Evolutionary conservation across 2,329 filamentous ascomycete genomes (phyloP).

Genomic region (Exophiala mesophila): DNA sequence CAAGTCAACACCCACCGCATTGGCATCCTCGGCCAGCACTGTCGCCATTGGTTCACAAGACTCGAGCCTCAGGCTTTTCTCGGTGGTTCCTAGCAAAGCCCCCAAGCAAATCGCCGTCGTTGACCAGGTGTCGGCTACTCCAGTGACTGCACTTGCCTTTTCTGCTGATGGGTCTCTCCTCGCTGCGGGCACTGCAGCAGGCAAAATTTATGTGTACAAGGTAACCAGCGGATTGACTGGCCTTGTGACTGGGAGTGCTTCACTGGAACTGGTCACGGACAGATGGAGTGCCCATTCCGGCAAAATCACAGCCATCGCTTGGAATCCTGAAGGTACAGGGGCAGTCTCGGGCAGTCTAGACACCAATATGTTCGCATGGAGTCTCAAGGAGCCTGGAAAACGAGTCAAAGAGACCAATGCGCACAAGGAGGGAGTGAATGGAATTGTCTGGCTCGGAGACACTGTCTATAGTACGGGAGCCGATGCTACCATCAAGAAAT

Average conservation of each 20-base stretch:
- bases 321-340: constrained; percentile 73
- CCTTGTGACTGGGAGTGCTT: constrained; percentile 16
- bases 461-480: constrained; percentile 72
- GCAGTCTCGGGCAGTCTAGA: constrained; percentile 82
- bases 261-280: constrained; percentile 66
- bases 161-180: constrained; percentile 71
- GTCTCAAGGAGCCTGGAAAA: constrained; percentile 73
- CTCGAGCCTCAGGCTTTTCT: constrained; percentile 72
- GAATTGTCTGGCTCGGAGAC: constrained; percentile 71
- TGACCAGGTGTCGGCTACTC: constrained; percentile 62
- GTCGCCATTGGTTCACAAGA: constrained; percentile 74
- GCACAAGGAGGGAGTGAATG: constrained; percentile 93
- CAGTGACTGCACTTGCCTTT: constrained; percentile 77
- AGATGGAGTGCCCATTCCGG: constrained; percentile 66
- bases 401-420: constrained; percentile 80
- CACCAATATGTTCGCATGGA: constrained; percentile 92
- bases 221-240: constrained; percentile 50
- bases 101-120: constrained; percentile 52
- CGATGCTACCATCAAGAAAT: constrained; percentile 88
- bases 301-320: constrained; percentile 63
- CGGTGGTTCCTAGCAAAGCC: constrained; percentile 49
- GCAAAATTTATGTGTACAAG: constrained; percentile 82
- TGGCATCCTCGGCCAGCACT: constrained; percentile 62
- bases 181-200: constrained; percentile 75
- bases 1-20: constrained; percentile 61